Base-by-base conservation (phyloP, 2,329 filamentous ascomycete species). In the Hypoxylon sp. region DNA sequence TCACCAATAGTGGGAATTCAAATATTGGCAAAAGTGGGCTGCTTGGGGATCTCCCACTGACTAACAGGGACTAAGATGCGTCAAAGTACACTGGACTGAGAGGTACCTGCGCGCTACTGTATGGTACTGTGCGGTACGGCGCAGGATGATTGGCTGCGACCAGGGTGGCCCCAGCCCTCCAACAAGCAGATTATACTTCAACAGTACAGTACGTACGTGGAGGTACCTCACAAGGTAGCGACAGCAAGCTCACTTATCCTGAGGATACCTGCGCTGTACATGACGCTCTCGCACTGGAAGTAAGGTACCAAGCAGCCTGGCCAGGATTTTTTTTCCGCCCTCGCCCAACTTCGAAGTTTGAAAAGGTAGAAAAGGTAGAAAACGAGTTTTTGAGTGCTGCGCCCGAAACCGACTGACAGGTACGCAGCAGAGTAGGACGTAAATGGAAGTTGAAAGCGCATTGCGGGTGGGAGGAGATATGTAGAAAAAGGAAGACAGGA, bases 21-120 rank as follows among this genome's bases (percentile, higher is more conserved):
- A 76, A 77, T 76, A 76, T 76, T 76, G 73, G 65, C 37, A 77
- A 73, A 75, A 72, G 74, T 75, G 76, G 76, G 68, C 52, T 29
- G 39, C 62, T 51, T 68, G 70, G 68, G 70, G 67, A 71, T 73
- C 70, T 70, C 67, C 65, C 68, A 72, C 70, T 72, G 63, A 69
- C 67, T 71, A 65, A 63, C 69, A 58, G 65, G 64, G 48, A 70
- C 66, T 69, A 57, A 65, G 63, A 56, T 66, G 46, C 46, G 44
- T 59, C 54, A 55, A 61, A 51, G 66, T 67, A 67, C 60, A 24
- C 27, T 66, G 61, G 52, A 54, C 65, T 67, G 62, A 64, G 17
- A 61, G 62, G 52, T 65, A 70, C 65, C 37, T 63, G 46, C 19
- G 8, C 37, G 37, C 51, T 65, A 70, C 62, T 61, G 59, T 55